A percentile compares a stretch with the other conserved stretches of the same genome.
Conservation (phyloP, 2,329 filamentous ascomycete species). For the Fusarium foetens region DNA sequence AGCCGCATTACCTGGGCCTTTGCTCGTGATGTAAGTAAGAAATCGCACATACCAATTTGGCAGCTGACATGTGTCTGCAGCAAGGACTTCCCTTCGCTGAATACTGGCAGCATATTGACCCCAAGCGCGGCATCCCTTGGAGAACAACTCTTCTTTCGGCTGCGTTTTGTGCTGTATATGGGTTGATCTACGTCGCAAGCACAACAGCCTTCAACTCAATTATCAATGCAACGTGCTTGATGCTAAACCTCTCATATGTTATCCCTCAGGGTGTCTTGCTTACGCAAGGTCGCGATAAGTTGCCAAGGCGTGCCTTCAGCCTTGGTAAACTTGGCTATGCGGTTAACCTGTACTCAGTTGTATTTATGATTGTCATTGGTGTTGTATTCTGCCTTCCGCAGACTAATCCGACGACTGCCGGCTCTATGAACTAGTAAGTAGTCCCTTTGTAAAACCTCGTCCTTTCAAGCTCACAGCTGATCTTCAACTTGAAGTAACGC, state of each 20-base stretch:
- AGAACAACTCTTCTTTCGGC: background rate
- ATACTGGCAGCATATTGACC: background rate
- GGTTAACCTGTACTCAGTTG: background rate
- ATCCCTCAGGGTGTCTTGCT: background rate
- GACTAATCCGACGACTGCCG: background rate
- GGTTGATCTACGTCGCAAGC: background rate
- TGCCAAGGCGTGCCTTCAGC: background rate
- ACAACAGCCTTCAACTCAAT: background rate
- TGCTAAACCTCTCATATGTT: background rate
- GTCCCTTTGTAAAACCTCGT: background rate
- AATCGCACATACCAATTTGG: too few species aligned
- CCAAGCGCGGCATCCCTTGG: background rate
- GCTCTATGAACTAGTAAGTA: background rate
- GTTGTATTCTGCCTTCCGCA: background rate
- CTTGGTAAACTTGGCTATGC: background rate
- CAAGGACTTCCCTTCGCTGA: background rate
- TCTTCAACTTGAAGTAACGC: accelerated
- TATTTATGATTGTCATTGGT: background rate
- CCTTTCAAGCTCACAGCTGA: background rate
- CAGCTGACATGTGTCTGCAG: accelerated
- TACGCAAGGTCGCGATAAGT: background rate
- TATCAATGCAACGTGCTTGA: background rate
- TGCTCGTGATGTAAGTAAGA: background rate
- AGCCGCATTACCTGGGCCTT: background rate
- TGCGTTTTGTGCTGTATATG: background rate